A percentile compares a stretch with the other conserved stretches of the same genome.
phyloP scores from a whole-genome alignment of 495 filamentous ascomycete species.

The Aspergillus homomorphus region DNA sequence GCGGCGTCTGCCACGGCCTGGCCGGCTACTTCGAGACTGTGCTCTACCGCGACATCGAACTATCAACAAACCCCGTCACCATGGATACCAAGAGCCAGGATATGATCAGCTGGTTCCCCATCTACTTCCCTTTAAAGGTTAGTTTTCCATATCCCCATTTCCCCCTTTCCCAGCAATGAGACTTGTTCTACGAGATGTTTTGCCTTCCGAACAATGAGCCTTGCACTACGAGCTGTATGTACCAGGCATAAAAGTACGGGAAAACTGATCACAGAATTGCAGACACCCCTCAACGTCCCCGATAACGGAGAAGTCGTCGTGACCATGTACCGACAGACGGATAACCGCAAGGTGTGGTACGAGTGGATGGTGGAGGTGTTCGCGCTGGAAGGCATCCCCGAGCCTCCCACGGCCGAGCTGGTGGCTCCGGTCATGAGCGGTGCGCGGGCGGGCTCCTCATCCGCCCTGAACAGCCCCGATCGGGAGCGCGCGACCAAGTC shows the following conservation, averaged over 20 bases:
- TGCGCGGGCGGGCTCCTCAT: slow-evolving; percentile 29
- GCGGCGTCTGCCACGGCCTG: slow-evolving; percentile 85
- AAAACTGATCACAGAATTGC: too few relatives aligned
- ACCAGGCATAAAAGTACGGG: too few relatives aligned
- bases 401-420: slow-evolving; percentile 19
- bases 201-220: too few relatives aligned
- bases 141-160: too few relatives aligned
- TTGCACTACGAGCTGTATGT: too few relatives aligned
- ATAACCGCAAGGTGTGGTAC: slow-evolving; percentile 97
- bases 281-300: slow-evolving; percentile 87
- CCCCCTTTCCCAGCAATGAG: too few relatives aligned
- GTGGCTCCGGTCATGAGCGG: slow-evolving; percentile 35
- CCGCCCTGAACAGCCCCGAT: slow-evolving; percentile 27
- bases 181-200: too few relatives aligned
- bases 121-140: slow-evolving; percentile 95
- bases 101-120: slow-evolving; percentile 99
- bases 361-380: slow-evolving; percentile 94
- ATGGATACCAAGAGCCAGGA: slow-evolving; percentile 89
- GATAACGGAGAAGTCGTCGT: slow-evolving; percentile 80
- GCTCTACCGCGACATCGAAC: slow-evolving; percentile 77
- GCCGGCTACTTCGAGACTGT: slow-evolving; percentile 95
- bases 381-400: slow-evolving; percentile 38
- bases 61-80: slow-evolving; percentile 88
- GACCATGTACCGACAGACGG: slow-evolving; percentile 91
- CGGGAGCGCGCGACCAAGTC: slow-evolving; percentile 20